Base-by-base conservation (phyloP, 768 basidiomycete genomes). In the Suillus placidus region DNA sequence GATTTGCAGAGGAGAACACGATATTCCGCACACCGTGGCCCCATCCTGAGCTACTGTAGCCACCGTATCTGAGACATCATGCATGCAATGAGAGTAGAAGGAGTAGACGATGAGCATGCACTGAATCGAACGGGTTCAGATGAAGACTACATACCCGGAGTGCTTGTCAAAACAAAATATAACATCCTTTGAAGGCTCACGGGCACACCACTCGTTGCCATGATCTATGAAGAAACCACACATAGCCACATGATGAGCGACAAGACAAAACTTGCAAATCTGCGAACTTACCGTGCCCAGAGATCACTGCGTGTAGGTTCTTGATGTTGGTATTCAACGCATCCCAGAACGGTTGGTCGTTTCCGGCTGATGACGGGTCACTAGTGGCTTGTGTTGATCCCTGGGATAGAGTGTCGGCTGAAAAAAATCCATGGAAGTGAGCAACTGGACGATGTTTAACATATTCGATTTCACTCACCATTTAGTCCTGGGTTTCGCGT, bases 111-210 rank as follows among this genome's bases (percentile, higher is more conserved):
- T 34, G 55, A 45, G 51, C 4, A 14, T 42, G 20, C 32, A 7
- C 54, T 35, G 54, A 13, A 55, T 20, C 12, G 9, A 55, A 35
- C 20, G 3, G 6, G 20, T 34, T 20, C 6, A 20, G 20, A 9
- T n/a, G 34, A 35, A 65, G 35, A 30, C 4, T 54, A 72, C 72
- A 14, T 68, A 90, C 87, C 90, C 91, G 2, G 89, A 88, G 72
- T 92, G 91, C 73, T 92, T 92, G 71, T 84, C 45, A 68, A 92
- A 93, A 72, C 91, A 93, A 73, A 92, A 91, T 0, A 90, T 83
- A 10, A 89, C 82, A 47, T 85, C 77, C 66, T 86, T 86, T 4
- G 80, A 82, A 2, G 83, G 83, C 66, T 91, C 88, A 20, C 89
- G 85, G 9, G 84, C 84, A 66, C 91, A 93, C 91, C 91, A 93